Evolutionary conservation across 495 filamentous ascomycete genomes (phyloP).

Genomic region (Aspergillus taichungensis): DNA sequence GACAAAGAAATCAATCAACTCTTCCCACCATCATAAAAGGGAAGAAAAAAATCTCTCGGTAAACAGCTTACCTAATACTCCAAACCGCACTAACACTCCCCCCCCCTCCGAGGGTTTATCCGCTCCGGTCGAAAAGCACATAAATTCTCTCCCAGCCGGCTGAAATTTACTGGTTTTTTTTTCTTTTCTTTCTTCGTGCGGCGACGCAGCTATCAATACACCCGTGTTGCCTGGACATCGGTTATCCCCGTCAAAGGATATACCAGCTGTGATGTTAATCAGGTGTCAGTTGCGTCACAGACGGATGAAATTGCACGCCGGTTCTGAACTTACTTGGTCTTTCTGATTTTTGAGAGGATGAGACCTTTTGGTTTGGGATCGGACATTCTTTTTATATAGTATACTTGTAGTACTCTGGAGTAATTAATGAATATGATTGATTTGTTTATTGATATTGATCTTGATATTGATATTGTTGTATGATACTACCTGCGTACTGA

Average conservation of each 20-base stretch:
- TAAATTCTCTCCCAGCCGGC: slow-evolving; percentile 17
- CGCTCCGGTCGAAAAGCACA: not conserved
- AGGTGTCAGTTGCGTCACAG: slow-evolving; percentile 57
- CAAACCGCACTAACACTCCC: not conserved
- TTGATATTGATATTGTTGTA: no score
- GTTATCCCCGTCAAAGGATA: not conserved
- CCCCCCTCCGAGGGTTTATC: not conserved
- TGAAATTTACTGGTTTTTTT: slow-evolving; percentile 17
- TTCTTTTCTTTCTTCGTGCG: slow-evolving; percentile 51
- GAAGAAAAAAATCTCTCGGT: not conserved
- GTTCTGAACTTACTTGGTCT: slow-evolving; percentile 45
- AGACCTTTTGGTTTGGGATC: slow-evolving; percentile 46
- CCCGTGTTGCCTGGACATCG: slow-evolving; percentile 23
- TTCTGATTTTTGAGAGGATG: slow-evolving; percentile 33
- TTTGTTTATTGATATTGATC: no score
- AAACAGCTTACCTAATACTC: not conserved
- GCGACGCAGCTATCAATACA: slow-evolving; percentile 43
- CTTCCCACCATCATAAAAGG: not conserved
- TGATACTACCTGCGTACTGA: no score
- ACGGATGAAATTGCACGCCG: slow-evolving; percentile 51
- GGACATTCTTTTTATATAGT: slow-evolving; percentile 24
- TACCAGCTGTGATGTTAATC: slow-evolving; percentile 41
- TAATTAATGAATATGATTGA: not conserved
- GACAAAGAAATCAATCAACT: slow-evolving; percentile 8
- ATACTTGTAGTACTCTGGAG: slow-evolving; percentile 10